These are phyloP conservation scores for Vanrija pseudolonga DNA, from an alignment of 1,284 basidiomycete genomes.

Conservation along the genomic window DNA sequence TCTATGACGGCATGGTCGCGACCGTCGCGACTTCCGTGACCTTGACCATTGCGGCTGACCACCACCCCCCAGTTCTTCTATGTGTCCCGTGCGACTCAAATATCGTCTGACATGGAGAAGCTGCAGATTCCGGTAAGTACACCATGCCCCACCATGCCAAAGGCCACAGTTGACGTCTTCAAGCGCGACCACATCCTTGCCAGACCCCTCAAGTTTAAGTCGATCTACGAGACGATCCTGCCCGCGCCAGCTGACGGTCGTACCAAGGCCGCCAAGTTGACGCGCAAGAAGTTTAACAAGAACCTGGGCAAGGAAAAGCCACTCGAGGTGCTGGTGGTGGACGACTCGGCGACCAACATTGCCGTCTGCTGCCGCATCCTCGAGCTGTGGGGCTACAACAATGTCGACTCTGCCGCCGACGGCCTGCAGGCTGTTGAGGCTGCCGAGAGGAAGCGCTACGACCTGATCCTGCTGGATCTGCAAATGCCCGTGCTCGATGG, in stretches of 20 bases:
- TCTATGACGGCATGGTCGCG: too few species aligned
- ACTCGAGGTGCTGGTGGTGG: slow-evolving; percentile 42
- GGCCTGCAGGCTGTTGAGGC: slow-evolving; percentile 39
- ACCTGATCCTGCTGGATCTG: slow-evolving; percentile 43
- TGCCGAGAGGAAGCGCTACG: slow-evolving; percentile 33
- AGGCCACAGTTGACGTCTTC: background rate
- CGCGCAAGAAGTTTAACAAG: slow-evolving; percentile 7
- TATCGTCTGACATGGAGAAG: slow-evolving; percentile 20
- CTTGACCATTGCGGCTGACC: slow-evolving; percentile 2
- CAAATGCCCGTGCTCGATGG: slow-evolving; percentile 46
- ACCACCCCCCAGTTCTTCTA: slow-evolving; percentile 28
- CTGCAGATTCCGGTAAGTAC: slow-evolving; percentile 5
- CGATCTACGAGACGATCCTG: slow-evolving; percentile 28
- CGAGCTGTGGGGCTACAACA: slow-evolving; percentile 41
- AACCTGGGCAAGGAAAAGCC: slow-evolving; percentile 21
- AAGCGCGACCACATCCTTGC: slow-evolving; percentile 36
- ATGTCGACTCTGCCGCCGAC: slow-evolving; percentile 33
- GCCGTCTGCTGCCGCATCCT: slow-evolving; percentile 38
- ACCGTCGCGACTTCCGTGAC: slow-evolving; percentile 1
- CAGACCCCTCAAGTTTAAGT: slow-evolving; percentile 39
- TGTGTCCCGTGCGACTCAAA: slow-evolving; percentile 31
- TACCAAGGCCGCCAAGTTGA: background rate
- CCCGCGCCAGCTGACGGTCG: slow-evolving; percentile 1
- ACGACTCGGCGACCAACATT: slow-evolving; percentile 45
- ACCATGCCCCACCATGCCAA: background rate